Evolutionary conservation across 306 rosid species (phyloP).

Genomic region (Lablab purpureus): DNA sequence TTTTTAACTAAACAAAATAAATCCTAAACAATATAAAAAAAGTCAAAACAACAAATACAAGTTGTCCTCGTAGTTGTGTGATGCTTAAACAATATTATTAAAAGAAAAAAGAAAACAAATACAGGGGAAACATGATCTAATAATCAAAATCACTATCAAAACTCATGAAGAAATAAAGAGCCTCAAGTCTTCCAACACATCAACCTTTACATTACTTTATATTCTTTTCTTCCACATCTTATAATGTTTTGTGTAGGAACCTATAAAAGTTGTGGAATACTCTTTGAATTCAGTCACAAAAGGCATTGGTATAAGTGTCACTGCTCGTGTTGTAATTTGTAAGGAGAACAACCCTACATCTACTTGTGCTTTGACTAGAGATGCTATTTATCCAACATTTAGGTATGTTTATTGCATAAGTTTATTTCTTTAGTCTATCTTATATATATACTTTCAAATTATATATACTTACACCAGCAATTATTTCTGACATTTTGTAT

Average conservation of each 20-base stretch:
- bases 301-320: constrained; percentile 69
- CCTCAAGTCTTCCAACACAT: not conserved
- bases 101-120: too few relatives aligned
- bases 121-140: too few relatives aligned
- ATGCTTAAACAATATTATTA: too few relatives aligned
- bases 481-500: constrained; percentile 17
- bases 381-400: constrained; percentile 60
- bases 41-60: too few relatives aligned
- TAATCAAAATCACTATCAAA: not conserved
- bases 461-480: not conserved
- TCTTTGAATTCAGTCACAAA: constrained; percentile 68
- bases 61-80: too few relatives aligned
- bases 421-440: not conserved
- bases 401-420: constrained; percentile 52
- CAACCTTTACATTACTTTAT: not conserved
- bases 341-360: constrained; percentile 49
- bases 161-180: not conserved
- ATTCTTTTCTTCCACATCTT: not conserved
- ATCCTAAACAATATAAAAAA: too few relatives aligned
- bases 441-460: constrained; percentile 7
- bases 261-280: constrained; percentile 69
- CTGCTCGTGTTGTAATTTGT: constrained; percentile 69
- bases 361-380: constrained; percentile 52
- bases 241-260: constrained; percentile 62
- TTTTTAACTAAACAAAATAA: too few relatives aligned